Evolutionary conservation across 805 yeast genomes (phyloP).

Genomic region (Kluyveromyces dobzhanskii): DNA sequence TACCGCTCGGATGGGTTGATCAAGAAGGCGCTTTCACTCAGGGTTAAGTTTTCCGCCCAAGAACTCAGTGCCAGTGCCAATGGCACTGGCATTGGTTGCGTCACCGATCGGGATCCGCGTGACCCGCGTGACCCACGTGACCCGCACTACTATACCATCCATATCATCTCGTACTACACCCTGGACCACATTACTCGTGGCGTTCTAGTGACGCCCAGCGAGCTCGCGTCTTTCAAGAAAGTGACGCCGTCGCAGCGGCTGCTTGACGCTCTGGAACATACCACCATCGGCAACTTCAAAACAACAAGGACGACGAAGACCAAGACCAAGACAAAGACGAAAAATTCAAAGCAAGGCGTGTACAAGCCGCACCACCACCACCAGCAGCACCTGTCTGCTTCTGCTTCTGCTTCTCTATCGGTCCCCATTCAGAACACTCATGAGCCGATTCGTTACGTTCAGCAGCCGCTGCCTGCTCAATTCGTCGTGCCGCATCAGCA

Average conservation of each 20-base stretch:
- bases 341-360: too few relatives aligned
- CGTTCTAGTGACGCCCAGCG: constrained; percentile 49
- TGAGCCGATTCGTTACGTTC: too few relatives aligned
- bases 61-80: neutral
- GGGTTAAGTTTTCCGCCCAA: constrained; percentile 31
- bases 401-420: neutral
- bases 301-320: neutral
- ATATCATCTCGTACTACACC: constrained; percentile 70
- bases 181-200: constrained; percentile 64
- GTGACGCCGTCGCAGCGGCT: constrained; percentile 39
- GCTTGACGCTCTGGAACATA: constrained; percentile 48
- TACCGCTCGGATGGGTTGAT: constrained; percentile 62
- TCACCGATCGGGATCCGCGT: too few relatives aligned
- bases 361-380: neutral
- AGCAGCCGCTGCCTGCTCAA: constrained; percentile 30
- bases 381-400: neutral
- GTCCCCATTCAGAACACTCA: neutral
- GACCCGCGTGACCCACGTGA: neutral
- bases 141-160: constrained; percentile 36
- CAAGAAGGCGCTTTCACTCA: constrained; percentile 71
- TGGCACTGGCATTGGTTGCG: too few relatives aligned
- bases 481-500: constrained; percentile 20
- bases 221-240: constrained; percentile 41
- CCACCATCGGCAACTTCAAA: constrained; percentile 44
- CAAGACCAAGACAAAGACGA: too few relatives aligned